A percentile compares a stretch with the other conserved stretches of the same genome.
phyloP scores from a whole-genome alignment of 2,329 filamentous ascomycete genomes.

The Beauveria varroae region DNA sequence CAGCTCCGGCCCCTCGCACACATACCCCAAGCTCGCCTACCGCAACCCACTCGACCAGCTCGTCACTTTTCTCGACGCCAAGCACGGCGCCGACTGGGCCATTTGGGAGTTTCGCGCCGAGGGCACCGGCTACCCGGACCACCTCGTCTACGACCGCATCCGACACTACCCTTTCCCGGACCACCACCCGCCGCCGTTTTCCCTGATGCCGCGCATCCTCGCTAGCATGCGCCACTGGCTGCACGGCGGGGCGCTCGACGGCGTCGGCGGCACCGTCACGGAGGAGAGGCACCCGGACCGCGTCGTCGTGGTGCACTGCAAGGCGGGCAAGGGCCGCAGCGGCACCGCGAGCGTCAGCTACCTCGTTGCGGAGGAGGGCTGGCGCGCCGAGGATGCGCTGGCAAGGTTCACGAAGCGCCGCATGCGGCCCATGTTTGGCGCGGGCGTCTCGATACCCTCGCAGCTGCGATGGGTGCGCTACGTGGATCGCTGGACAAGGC shows the following conservation, averaged over 20 bases:
- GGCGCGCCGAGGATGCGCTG: constrained; percentile 46
- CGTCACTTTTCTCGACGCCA: constrained; percentile 77
- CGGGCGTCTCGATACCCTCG: constrained; percentile 86
- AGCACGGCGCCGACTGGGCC: constrained; percentile 78
- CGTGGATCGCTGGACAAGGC: constrained; percentile 74
- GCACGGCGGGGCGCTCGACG: constrained; percentile 38
- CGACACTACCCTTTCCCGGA: constrained; percentile 95
- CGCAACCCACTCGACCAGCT: constrained; percentile 86
- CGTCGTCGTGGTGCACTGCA: constrained; percentile 91
- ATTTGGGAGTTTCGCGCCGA: constrained; percentile 99
- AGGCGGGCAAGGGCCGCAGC: constrained; percentile 90
- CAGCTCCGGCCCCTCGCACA: constrained; percentile 83
- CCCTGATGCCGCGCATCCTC: constrained; percentile 80
- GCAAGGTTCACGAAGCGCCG: constrained; percentile 65
- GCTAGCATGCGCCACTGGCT: constrained; percentile 91
- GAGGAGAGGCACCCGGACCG: constrained; percentile 27
- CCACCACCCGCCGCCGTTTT: constrained; percentile 92
- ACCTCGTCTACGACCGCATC: constrained; percentile 76
- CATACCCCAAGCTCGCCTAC: constrained; percentile 86
- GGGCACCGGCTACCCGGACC: constrained; percentile 90
- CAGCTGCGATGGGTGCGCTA: constrained; percentile 85
- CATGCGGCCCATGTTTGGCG: constrained; percentile 84
- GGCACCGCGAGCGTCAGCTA: constrained; percentile 86
- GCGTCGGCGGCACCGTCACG: background rate
- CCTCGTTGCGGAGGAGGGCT: constrained; percentile 75